Evolutionary conservation across 2,329 filamentous ascomycete genomes (phyloP), one percentile per base, ranked within the genome.

Genomic region (Penicillium sp.): DNA sequence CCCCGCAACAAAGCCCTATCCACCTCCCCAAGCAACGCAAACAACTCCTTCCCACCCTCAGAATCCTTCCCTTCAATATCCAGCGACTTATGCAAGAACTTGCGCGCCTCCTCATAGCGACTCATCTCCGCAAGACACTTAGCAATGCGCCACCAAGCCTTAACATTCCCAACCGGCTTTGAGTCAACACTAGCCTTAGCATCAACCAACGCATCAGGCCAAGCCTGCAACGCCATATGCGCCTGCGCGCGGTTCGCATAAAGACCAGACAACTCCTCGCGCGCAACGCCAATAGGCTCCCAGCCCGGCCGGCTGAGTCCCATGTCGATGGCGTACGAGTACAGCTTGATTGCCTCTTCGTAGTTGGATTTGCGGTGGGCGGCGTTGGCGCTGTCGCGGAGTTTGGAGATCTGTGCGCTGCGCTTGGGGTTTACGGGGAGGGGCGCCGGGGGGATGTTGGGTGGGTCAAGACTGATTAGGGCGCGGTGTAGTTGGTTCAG

Each of bases 351-450:
- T 4, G 93, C 93, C 54, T 95, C 91, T 56, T 76, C 77, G 78
- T 89, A 86, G 66, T 86, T 83, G 67, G 84, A 84, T 77, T 93
- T 93, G 76, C 91, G 89, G 81, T 90, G 93, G 67, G 90, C 86
- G 58, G 80, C 80, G 80, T 96, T 96, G 69, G 91, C 93, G 57
- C 84, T 84, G 74, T 97, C 94, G 73, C 92, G 90, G 65, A 97
- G 87, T 79, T 97, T 97, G 77, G 82, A 86, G 76, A 99, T 89
- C 72, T 93, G 87, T 37, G 90, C 91, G 64, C 85, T 88, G 71
- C 93, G 91, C 80, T 97, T 96, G 51, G 91, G 93, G 81, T 96
- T 95, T 61, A 97, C 88, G 59, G 93, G 93, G 42, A 96, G 84
- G 0, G 94, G 94, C 0, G 93, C 89, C 6, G 93, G 92, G 0